Conservation (phyloP, 1,284 basidiomycete species). For the Ustilago hordei region DNA sequence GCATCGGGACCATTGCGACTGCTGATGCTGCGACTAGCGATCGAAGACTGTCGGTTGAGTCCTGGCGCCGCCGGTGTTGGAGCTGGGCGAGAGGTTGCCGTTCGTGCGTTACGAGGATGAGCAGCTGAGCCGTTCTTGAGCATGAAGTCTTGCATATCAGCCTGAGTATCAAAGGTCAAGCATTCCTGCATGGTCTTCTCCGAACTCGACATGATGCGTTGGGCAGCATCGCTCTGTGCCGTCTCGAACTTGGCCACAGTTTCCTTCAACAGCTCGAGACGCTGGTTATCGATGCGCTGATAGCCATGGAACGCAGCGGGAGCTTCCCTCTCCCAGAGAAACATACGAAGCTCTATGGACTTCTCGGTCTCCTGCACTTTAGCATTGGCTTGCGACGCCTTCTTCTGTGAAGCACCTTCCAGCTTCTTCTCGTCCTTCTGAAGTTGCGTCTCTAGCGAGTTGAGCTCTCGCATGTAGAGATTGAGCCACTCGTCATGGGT, state of each 20-base stretch:
- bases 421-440: slow-evolving; percentile 64
- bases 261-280: slow-evolving; percentile 64
- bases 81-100: slow-evolving; percentile 15
- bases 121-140: slow-evolving; percentile 42
- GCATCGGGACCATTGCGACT: slow-evolving; percentile 35
- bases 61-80: not conserved
- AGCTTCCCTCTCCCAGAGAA: slow-evolving; percentile 60
- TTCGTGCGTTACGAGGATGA: slow-evolving; percentile 30
- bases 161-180: slow-evolving; percentile 57
- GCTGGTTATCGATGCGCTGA: slow-evolving; percentile 61
- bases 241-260: slow-evolving; percentile 61
- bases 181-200: slow-evolving; percentile 62
- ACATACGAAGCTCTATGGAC: slow-evolving; percentile 50
- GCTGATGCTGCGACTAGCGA: slow-evolving; percentile 48
- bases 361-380: slow-evolving; percentile 61
- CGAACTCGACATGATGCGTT: slow-evolving; percentile 56
- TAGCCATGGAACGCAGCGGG: slow-evolving; percentile 61
- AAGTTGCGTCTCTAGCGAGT: slow-evolving; percentile 63
- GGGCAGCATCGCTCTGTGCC: slow-evolving; percentile 61
- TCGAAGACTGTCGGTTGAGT: slow-evolving; percentile 30
- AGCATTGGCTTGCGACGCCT: slow-evolving; percentile 49
- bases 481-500: slow-evolving; percentile 62
- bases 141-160: slow-evolving; percentile 64
- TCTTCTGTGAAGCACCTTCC: slow-evolving; percentile 61
- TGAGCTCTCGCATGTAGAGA: slow-evolving; percentile 61